Percentiles rank a stretch among this genome's conserved stretches.
Conservation (phyloP, 2,329 filamentous ascomycete species). For the Fusarium paranaense region DNA sequence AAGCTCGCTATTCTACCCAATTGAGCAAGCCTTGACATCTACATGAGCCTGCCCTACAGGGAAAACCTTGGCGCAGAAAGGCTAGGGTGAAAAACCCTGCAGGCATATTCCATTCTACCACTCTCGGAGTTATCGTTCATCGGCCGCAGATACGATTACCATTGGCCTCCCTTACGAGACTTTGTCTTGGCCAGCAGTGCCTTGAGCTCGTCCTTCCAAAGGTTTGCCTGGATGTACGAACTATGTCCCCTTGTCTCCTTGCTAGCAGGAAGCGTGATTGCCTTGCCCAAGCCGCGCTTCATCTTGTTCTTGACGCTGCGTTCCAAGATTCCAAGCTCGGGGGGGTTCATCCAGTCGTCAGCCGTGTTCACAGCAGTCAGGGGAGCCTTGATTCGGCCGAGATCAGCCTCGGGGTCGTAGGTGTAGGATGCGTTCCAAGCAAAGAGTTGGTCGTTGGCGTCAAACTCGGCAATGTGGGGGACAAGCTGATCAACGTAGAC, state of each 20-base stretch:
- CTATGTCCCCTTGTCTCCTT: slow-evolving; percentile 19
- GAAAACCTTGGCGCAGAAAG: neutral
- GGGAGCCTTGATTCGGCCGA: slow-evolving; percentile 15
- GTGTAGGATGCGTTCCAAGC: slow-evolving; percentile 23
- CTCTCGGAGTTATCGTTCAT: neutral
- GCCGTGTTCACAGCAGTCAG: slow-evolving; percentile 26
- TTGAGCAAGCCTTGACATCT: neutral
- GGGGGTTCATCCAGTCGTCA: slow-evolving; percentile 25
- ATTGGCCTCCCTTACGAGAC: neutral
- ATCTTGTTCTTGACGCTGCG: slow-evolving; percentile 1
- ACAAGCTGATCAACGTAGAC: slow-evolving; percentile 3
- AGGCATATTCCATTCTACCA: neutral
- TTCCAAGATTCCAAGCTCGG: slow-evolving; percentile 11
- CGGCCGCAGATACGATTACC: neutral
- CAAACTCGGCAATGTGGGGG: neutral
- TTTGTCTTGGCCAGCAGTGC: neutral
- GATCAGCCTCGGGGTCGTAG: neutral
- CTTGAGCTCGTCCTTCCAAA: slow-evolving; percentile 27
- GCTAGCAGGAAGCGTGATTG: neutral
- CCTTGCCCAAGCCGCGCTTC: slow-evolving; percentile 1
- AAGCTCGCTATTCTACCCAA: neutral
- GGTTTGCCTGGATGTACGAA: slow-evolving; percentile 23
- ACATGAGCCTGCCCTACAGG: neutral
- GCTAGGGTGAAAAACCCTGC: neutral
- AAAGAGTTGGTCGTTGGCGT: slow-evolving; percentile 26